Conservation (phyloP, 768 basidiomycete genomes). For the Suillus clintonianus region DNA sequence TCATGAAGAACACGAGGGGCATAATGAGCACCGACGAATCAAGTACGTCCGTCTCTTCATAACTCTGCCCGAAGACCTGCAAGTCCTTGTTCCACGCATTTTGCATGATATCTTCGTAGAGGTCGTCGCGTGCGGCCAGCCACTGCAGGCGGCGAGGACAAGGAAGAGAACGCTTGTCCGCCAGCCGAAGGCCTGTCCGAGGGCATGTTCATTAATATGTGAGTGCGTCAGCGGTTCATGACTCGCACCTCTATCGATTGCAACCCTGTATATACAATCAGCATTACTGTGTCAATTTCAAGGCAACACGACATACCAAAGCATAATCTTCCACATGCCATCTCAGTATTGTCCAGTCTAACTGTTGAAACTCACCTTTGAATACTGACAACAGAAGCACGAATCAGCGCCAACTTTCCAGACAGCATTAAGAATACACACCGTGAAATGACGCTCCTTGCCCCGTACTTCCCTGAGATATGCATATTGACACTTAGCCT, state of each 20-base stretch:
- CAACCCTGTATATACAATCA: constrained; percentile 65
- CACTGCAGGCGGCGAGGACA: constrained; percentile 73
- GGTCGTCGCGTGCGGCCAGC: constrained; percentile 71
- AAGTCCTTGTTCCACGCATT: constrained; percentile 80
- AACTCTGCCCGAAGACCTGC: constrained; percentile 82
- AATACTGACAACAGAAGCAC: constrained; percentile 51
- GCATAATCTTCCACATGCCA: constrained; percentile 64
- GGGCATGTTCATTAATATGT: not conserved
- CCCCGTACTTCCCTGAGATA: constrained; percentile 83
- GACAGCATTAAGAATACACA: constrained; percentile 34
- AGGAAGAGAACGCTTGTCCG: constrained; percentile 93
- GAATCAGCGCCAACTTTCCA: not conserved
- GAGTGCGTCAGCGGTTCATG: not conserved
- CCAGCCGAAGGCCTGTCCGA: constrained; percentile 73
- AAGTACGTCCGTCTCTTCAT: constrained; percentile 79
- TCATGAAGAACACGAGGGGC: constrained; percentile 92
- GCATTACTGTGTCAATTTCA: not conserved
- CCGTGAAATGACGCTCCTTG: constrained; percentile 82
- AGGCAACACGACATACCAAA: constrained; percentile 58
- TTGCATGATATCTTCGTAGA: constrained; percentile 94
- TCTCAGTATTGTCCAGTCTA: constrained; percentile 4
- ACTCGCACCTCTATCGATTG: constrained; percentile 78
- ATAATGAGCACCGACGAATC: constrained; percentile 91
- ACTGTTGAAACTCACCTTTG: constrained; percentile 54
- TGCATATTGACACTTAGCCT: constrained; percentile 23